phyloP scores from a whole-genome alignment of 805 yeast species.

The Yueomyces sp. region DNA sequence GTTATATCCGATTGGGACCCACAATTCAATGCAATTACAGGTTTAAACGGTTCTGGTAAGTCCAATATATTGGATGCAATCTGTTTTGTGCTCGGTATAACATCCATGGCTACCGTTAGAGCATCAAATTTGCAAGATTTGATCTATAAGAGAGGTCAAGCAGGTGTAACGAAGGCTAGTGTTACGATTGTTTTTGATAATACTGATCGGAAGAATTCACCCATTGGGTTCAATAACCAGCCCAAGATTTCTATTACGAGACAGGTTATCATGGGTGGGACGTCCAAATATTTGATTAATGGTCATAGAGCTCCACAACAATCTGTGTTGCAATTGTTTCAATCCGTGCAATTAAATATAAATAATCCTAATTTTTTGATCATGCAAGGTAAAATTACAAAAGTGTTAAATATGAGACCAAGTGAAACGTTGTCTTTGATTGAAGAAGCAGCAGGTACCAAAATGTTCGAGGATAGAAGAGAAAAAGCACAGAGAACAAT shows the following conservation, averaged over 20 bases:
- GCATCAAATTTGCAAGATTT: constrained; percentile 89
- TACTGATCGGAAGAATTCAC: constrained; percentile 57
- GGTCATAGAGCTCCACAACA: constrained; percentile 96
- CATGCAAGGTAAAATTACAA: constrained; percentile 98
- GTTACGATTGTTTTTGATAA: constrained; percentile 95
- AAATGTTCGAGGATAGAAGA: constrained; percentile 86
- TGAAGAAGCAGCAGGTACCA: constrained; percentile 97
- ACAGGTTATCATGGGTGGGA: constrained; percentile 82
- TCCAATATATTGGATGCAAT: constrained; percentile 94
- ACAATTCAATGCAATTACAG: constrained; percentile 95
- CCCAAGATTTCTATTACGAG: constrained; percentile 81
- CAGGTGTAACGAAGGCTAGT: constrained; percentile 93
- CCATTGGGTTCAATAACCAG: constrained; percentile 74
- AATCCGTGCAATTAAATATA: constrained; percentile 88
- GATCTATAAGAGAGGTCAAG: constrained; percentile 94
- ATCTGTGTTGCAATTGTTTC: constrained; percentile 79
- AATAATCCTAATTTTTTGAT: constrained; percentile 94
- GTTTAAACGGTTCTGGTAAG: constrained; percentile 94
- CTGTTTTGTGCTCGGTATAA: constrained; percentile 94
- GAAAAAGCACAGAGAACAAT: constrained; percentile 86
- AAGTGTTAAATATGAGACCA: constrained; percentile 93
- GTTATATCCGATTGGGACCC: constrained; percentile 93
- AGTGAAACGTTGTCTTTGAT: constrained; percentile 76
- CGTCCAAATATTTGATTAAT: constrained; percentile 81
- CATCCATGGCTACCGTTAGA: constrained; percentile 87